Conservation (phyloP, 1,284 basidiomycete species). For the Kwoniella shivajii region DNA sequence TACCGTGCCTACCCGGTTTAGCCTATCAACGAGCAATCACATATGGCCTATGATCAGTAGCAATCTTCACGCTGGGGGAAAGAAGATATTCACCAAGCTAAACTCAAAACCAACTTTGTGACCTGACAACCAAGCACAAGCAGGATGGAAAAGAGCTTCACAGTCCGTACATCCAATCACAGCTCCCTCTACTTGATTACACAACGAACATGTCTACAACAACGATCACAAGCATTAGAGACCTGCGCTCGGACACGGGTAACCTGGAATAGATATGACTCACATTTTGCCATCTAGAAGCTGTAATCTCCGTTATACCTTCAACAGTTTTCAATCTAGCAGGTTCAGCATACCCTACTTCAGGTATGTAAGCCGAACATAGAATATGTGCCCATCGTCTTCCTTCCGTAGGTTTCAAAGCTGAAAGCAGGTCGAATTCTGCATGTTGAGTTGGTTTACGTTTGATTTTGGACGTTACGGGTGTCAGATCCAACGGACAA, state of each 20-base stretch:
- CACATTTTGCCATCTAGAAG: constrained; percentile 46
- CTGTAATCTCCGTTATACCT: constrained; percentile 74
- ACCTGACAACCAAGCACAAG: constrained; percentile 83
- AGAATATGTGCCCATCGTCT: constrained; percentile 90
- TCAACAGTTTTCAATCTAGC: constrained; percentile 74
- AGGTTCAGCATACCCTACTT: constrained; percentile 77
- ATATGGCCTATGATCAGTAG: neutral
- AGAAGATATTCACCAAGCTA: constrained; percentile 66
- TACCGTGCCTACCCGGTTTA: constrained; percentile 67
- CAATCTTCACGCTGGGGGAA: neutral
- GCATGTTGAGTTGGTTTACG: constrained; percentile 53
- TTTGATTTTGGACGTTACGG: constrained; percentile 32
- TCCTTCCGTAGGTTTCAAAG: constrained; percentile 90
- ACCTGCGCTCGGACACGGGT: neutral
- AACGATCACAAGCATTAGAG: constrained; percentile 2
- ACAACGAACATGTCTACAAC: constrained; percentile 59
- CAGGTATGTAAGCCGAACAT: constrained; percentile 84
- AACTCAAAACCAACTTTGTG: constrained; percentile 90
- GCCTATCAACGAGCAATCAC: constrained; percentile 58
- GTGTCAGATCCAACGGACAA: constrained; percentile 45
- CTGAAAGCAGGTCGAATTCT: constrained; percentile 72
- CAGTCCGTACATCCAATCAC: constrained; percentile 84
- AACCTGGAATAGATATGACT: constrained; percentile 5
- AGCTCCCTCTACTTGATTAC: constrained; percentile 74
- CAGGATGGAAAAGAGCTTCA: constrained; percentile 75